Conservation (phyloP, 1,284 basidiomycete genomes). For the Quambalaria eucalypti region DNA sequence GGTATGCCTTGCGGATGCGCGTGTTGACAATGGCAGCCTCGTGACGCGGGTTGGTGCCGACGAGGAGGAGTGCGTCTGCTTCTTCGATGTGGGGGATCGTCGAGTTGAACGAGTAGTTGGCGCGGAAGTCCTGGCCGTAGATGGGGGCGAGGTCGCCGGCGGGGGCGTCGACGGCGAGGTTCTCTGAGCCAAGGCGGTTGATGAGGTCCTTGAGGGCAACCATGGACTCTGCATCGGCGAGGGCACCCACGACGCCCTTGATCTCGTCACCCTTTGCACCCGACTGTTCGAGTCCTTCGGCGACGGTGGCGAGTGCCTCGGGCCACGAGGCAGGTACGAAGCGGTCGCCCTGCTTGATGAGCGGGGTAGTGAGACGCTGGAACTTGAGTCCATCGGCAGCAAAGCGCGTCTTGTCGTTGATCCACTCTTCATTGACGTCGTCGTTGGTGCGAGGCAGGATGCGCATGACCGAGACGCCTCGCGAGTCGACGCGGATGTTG, state of each 20-base stretch:
- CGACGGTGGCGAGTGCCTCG: constrained; percentile 71
- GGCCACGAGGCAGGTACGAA: constrained; percentile 91
- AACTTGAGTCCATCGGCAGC: constrained; percentile 91
- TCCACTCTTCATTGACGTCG: constrained; percentile 99
- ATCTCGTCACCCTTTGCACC: constrained; percentile 92
- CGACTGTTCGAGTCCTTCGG: constrained; percentile 66
- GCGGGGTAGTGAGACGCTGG: constrained; percentile 86
- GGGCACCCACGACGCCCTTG: constrained; percentile 81
- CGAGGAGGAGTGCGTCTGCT: constrained; percentile 84
- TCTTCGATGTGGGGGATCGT: constrained; percentile 83
- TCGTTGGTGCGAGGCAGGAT: constrained; percentile 93
- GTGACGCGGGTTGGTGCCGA: constrained; percentile 94
- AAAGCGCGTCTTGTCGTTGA: constrained; percentile 96
- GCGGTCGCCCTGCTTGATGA: constrained; percentile 81
- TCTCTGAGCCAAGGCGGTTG: constrained; percentile 91
- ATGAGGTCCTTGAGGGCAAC: constrained; percentile 88
- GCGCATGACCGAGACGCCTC: constrained; percentile 93
- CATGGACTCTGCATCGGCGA: constrained; percentile 89
- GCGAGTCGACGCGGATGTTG: constrained; percentile 93
- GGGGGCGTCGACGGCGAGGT: constrained; percentile 70
- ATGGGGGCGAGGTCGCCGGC: constrained; percentile 60
- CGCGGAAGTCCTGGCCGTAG: constrained; percentile 80
- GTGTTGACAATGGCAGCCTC: constrained; percentile 97
- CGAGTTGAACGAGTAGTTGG: constrained; percentile 96
- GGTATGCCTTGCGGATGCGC: constrained; percentile 86